Base-by-base conservation (phyloP, 2,329 filamentous ascomycete genomes). In the Harringtonia aguacate region DNA sequence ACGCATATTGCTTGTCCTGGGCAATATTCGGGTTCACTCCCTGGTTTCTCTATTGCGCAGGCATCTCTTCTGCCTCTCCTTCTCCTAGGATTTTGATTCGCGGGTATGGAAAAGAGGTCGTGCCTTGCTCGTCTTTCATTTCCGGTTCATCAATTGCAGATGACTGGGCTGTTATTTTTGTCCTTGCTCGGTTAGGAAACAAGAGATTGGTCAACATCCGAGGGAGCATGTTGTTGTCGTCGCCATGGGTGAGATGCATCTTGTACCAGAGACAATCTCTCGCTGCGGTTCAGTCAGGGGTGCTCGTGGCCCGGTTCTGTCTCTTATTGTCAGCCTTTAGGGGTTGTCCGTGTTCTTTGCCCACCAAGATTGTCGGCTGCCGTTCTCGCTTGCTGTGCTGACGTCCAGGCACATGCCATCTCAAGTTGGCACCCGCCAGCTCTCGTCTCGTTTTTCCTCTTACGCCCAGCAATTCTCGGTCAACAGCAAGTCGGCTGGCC, bases 401-500 rank as follows among this genome's bases (percentile, higher is more conserved):
- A 62, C 21, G 63, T 59, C 14, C 58, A 67, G 50, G 64, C 60
- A 35, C 64, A 68, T 48, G 54, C 56, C 50, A 67, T 68, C 57
- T 66, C 65, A 68, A 52, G 64, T 65, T 52, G 39, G 57, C n/a
- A n/a, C 24, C 24, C 10, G 24, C 24, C 24, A 27, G 10, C 7
- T 27, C 7, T 27, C 24, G 24, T 24, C 37, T 24, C 7, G 17
- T 10, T 3, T 10, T 39, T 40, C 17, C 21, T 18, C 18, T 14
- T 15, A 8, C 6, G 36, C 8, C 20, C 33, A 66, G 62, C 62
- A 63, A 60, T 50, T 73, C 30, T 71, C 67, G 43, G 64, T 73
- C 51, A 68, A 72, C 49, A 65, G 61, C 36, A 58, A 63, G 35
- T 64, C 68, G 50, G 60, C 63, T 41, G 64, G 64, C 48, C 61